Percentiles rank a stretch among this genome's conserved stretches.
Conservation (phyloP, 306 rosid genomes). For the Lablab purpureus region DNA sequence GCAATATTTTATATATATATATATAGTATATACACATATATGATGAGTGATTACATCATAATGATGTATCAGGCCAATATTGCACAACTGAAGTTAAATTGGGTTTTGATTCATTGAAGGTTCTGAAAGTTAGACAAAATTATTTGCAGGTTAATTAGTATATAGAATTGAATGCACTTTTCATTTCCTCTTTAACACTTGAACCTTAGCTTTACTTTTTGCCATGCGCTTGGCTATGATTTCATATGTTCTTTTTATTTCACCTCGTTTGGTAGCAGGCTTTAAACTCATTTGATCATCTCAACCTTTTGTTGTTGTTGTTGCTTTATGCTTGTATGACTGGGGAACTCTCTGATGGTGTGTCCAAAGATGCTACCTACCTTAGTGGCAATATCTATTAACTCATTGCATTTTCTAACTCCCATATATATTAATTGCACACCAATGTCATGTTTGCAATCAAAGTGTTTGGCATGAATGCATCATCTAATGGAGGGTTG, state of each 20-base stretch:
- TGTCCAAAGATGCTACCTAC: constrained; percentile 49
- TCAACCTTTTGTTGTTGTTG: background rate
- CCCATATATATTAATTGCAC: constrained; percentile 19
- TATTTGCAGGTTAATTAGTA: constrained; percentile 19
- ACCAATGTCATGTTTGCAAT: constrained; percentile 46
- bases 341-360: constrained; percentile 35
- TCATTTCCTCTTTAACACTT: constrained; percentile 32
- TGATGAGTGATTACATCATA: constrained; percentile 14
- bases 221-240: constrained; percentile 41
- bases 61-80: background rate
- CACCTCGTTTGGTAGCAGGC: constrained; percentile 40
- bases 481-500: constrained; percentile 39
- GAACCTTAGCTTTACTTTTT: constrained; percentile 42
- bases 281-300: constrained; percentile 43
- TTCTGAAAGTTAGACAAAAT: constrained; percentile 25
- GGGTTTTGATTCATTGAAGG: constrained; percentile 10
- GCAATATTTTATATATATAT: background rate
- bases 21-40: background rate
- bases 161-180: constrained; percentile 24
- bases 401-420: constrained; percentile 40
- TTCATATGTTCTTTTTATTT: constrained; percentile 40
- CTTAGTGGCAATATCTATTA: constrained; percentile 36
- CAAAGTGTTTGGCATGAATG: constrained; percentile 45
- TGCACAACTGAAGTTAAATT: background rate
- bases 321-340: constrained; percentile 35